A percentile compares a stretch with the other conserved stretches of the same genome.
Conservation (phyloP, 129 eudicot genomes). For the Heracleum sosnowskyi region DNA sequence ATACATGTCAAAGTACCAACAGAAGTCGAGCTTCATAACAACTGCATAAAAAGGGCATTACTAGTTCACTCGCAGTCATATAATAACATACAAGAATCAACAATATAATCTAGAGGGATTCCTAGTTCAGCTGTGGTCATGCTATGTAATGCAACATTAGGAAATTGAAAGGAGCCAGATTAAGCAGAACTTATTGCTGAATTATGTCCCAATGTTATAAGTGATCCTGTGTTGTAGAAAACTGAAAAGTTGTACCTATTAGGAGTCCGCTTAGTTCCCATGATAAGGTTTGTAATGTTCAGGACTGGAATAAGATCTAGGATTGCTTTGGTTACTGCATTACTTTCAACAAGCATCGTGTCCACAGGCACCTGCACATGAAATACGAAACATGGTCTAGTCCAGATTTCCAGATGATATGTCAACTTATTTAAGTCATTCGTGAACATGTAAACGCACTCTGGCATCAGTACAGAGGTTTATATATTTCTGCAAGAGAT, state of each 20-base stretch:
- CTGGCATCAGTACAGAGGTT: slow-evolving; percentile 64
- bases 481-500: slow-evolving; percentile 67
- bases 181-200: neutral
- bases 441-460: slow-evolving; percentile 26
- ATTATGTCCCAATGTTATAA: neutral
- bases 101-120: neutral
- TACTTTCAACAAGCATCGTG: slow-evolving; percentile 85
- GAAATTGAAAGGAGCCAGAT: neutral
- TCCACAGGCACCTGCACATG: slow-evolving; percentile 56
- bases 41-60: neutral
- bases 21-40: neutral
- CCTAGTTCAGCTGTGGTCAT: neutral
- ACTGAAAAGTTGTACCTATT: slow-evolving; percentile 33
- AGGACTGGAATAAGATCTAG: slow-evolving; percentile 63
- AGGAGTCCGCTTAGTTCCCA: slow-evolving; percentile 62
- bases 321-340: slow-evolving; percentile 61
- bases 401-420: neutral
- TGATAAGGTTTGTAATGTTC: slow-evolving; percentile 59
- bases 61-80: neutral
- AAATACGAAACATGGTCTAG: neutral
- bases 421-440: neutral
- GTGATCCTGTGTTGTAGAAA: neutral
- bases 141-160: neutral
- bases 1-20: neutral
- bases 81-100: neutral